Base-by-base conservation (phyloP, 345 rosid genomes). In the Eucalyptus cloeziana region DNA sequence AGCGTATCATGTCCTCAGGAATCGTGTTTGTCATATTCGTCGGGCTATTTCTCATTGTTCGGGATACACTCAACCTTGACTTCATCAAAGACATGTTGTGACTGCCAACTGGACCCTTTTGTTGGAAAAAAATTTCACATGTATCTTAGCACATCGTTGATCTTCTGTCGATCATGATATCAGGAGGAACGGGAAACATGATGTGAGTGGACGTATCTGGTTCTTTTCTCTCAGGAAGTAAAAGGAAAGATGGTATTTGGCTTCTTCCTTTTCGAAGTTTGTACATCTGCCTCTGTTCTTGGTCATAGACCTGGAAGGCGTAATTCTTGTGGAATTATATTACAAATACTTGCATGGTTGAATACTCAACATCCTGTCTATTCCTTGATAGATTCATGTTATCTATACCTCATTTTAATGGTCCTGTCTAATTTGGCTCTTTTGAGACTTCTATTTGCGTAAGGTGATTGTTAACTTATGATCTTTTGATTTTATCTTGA, bases 41-140 rank as follows among this genome's bases (percentile, higher is more conserved):
- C 10, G 99, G 99, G 50, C 89, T 97, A 88, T 96, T 96, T 91
- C 99, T 97, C 85, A 94, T 97, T 5, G 92, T 96, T 67, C 95
- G 96, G n/a, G 99, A 97, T 87, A 96, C 99, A 33, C 94, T 97
- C 87, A 96, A 96, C 92, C 99, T 97, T 86, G 98, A 95, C 71
- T 94, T 97, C 94, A 91, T 96, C 90, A 95, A 90, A 92, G 97
- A 94, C 88, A 85, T 96, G 95, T 91, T 97, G 94, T 97, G 94
- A 93, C 15, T 76, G 85, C 85, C 85, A 40, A 76, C 47, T 21
- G 47, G 30, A 76, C 85, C 8, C 15, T 85, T 49, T 8, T 45
- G 56, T 40, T 27, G 87, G 87, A 52, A 50, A 85, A 85, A 85
- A 52, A 49, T 76, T 76, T 22, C 47, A 40, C 47, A 22, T 76